These are phyloP conservation scores for Sarocladium strictum DNA, from an alignment of 2,329 filamentous ascomycete genomes.

Conservation along the genomic window DNA sequence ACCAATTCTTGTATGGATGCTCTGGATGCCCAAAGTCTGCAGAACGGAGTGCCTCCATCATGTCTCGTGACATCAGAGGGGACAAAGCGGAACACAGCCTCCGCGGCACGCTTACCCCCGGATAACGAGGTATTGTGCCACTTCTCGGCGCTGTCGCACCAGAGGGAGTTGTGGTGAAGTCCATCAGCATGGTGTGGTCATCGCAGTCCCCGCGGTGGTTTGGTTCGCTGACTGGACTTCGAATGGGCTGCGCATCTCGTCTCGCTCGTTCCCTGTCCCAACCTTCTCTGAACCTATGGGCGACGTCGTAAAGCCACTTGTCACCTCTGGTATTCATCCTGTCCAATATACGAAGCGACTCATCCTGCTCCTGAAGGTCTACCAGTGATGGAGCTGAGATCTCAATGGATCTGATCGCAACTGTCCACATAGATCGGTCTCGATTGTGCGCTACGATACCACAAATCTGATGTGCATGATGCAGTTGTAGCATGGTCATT, in stretches of 20 bases:
- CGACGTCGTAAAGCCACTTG: constrained; percentile 69
- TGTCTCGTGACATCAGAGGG: constrained; percentile 3
- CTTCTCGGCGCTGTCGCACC: not conserved
- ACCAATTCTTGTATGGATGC: constrained; percentile 77
- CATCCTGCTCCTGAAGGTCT: constrained; percentile 66
- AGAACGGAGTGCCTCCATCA: constrained; percentile 40
- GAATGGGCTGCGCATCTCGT: not conserved
- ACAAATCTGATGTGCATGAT: constrained; percentile 79
- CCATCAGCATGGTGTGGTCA: not conserved
- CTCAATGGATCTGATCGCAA: constrained; percentile 72
- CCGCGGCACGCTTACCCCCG: not conserved
- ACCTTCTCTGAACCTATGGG: constrained; percentile 63
- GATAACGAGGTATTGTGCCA: not conserved
- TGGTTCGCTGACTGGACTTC: not conserved
- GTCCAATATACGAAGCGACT: constrained; percentile 71
- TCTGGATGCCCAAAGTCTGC: constrained; percentile 74
- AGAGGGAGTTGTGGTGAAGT: not conserved
- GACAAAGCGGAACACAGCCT: not conserved
- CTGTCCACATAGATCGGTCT: constrained; percentile 70
- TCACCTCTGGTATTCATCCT: constrained; percentile 71
- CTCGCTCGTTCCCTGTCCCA: constrained; percentile 63
- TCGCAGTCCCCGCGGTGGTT: not conserved
- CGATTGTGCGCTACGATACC: constrained; percentile 83
- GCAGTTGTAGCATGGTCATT: constrained; percentile 63
- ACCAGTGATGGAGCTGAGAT: constrained; percentile 71